A percentile compares a stretch with the other conserved stretches of the same genome.
These are phyloP conservation scores for Ophiorrhiza pumila DNA, from an alignment of 257 asterid genomes.

Conservation along the genomic window DNA sequence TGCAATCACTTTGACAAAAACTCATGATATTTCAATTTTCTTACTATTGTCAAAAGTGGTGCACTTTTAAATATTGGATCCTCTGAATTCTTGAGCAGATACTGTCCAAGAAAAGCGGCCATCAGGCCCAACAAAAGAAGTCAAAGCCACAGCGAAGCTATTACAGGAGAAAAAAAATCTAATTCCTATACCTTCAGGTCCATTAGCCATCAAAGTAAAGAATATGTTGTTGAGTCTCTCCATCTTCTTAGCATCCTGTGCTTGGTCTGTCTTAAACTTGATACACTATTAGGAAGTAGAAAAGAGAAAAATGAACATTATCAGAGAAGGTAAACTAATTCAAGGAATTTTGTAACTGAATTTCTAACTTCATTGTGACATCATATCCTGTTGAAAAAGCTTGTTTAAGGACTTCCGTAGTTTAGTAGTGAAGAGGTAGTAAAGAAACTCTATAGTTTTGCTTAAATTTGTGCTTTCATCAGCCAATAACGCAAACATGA, in stretches of 20 bases:
- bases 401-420: neutral
- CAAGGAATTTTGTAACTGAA: neutral
- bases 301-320: conserved; percentile 11
- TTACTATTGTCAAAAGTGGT: neutral
- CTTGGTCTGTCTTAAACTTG: conserved; percentile 89
- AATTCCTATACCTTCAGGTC: conserved; percentile 62
- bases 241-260: conserved; percentile 88
- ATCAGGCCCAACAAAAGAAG: neutral
- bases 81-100: neutral
- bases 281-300: conserved; percentile 44
- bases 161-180: neutral
- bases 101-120: neutral
- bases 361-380: neutral
- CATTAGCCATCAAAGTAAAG: conserved; percentile 85
- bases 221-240: conserved; percentile 74
- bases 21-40: neutral
- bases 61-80: neutral
- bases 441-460: neutral
- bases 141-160: neutral
- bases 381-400: neutral
- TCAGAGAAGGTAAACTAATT: neutral
- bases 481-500: neutral
- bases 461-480: too few species aligned
- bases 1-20: neutral
- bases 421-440: neutral